phyloP scores from a whole-genome alignment of 1,284 basidiomycete genomes.

The Athelia sp. region DNA sequence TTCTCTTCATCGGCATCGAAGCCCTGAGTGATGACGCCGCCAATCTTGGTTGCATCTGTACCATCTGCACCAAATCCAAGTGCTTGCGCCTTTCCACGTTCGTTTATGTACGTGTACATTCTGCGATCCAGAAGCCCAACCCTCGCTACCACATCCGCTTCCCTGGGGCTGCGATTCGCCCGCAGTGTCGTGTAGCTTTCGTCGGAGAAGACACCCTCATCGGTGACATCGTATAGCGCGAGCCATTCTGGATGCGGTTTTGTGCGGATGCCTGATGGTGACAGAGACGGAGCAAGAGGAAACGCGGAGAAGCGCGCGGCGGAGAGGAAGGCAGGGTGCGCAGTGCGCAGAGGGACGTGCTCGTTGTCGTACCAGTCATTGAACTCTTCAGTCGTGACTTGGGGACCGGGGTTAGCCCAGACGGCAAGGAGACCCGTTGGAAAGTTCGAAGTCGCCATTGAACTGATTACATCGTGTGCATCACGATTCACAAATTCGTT shows the following conservation, averaged over 20 bases:
- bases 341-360: constrained; percentile 54
- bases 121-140: constrained; percentile 49
- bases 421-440: constrained; percentile 39
- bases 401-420: constrained; percentile 33
- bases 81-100: constrained; percentile 24
- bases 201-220: constrained; percentile 37
- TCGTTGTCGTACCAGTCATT: constrained; percentile 66
- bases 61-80: constrained; percentile 24
- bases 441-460: no score
- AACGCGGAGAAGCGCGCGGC: constrained; percentile 39
- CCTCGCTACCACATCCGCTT: constrained; percentile 42
- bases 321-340: constrained; percentile 45
- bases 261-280: constrained; percentile 36
- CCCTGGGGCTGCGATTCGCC: constrained; percentile 47
- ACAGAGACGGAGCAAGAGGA: constrained; percentile 5
- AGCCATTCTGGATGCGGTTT: constrained; percentile 42
- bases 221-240: constrained; percentile 53
- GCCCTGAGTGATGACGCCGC: constrained; percentile 31
- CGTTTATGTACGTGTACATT: constrained; percentile 36
- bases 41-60: constrained; percentile 16
- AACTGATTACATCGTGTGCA: no score
- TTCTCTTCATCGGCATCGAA: constrained; percentile 17
- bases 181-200: constrained; percentile 48
- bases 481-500: no score
- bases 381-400: constrained; percentile 37